These are phyloP conservation scores for Hanseniaspora opuntiae DNA, from an alignment of 805 yeast genomes.

Conservation along the genomic window DNA sequence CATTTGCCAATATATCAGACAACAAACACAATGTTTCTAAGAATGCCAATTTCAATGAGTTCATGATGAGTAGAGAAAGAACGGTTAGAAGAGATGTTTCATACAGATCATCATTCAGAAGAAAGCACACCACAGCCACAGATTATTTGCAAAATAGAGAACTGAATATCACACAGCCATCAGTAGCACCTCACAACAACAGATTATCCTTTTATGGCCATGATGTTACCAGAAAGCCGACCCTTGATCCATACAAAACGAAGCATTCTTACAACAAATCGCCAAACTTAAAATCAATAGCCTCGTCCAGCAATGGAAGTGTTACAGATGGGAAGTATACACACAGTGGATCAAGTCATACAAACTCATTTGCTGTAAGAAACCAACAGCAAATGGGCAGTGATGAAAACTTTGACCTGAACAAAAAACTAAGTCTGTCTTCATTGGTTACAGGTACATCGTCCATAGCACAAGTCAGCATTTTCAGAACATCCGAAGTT, in stretches of 20 bases:
- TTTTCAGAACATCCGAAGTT: not conserved
- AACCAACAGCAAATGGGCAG: not conserved
- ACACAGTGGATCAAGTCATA: slow-evolving; percentile 1
- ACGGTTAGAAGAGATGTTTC: slow-evolving; percentile 7
- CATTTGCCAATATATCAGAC: slow-evolving; percentile 28
- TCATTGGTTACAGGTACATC: slow-evolving; percentile 9
- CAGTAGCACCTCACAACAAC: not conserved
- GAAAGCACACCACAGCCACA: slow-evolving; percentile 5
- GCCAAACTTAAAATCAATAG: not conserved
- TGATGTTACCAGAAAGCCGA: not conserved
- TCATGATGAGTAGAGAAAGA: slow-evolving; percentile 8
- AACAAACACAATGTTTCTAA: slow-evolving; percentile 18
- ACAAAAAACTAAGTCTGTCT: slow-evolving; percentile 7
- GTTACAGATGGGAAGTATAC: not conserved
- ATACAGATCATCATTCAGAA: slow-evolving; percentile 10
- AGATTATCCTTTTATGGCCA: slow-evolving; percentile 1
- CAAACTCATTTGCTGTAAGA: not conserved
- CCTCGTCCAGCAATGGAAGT: not conserved
- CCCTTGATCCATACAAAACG: slow-evolving; percentile 6
- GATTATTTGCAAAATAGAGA: slow-evolving; percentile 1
- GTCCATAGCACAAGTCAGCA: slow-evolving; percentile 8
- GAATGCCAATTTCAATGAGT: slow-evolving; percentile 1
- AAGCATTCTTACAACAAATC: not conserved
- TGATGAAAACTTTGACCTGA: not conserved
- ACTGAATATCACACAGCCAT: not conserved